Evolutionary conservation across 176 grass and related monocot species (phyloP), one percentile per base, ranked within the genome.

Genomic region (Eragrostis curvula): DNA sequence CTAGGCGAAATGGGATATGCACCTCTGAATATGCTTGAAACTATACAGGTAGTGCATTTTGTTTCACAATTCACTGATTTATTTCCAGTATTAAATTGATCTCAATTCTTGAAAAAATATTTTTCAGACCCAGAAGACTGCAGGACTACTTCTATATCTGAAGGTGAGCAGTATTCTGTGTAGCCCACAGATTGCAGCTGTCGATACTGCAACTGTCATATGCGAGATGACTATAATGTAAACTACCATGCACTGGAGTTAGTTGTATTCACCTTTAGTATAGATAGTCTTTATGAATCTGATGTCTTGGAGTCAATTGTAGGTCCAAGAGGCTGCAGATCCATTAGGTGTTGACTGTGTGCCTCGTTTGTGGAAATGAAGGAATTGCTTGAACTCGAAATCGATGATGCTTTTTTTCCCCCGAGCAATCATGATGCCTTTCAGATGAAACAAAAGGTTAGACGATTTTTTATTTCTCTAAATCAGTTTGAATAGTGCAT

Each of bases 281-380:
- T 45, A 39, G 11, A 24, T 27, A 16, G 10, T 80, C 25, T 61
- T 42, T 5, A 48, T n/a, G 0, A 5, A 75, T 85, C 39, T 79
- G 41, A 82, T 72, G 25, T 40, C 6, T 14, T 50, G 42, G 61
- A 41, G 20, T 72, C 42, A 84, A 66, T 77, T 76, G 72, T 65
- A 98, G 96, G 88, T 98, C 79, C 92, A 98, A 88, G 96, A 90
- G 65, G 90, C 92, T 82, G 96, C 96, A 68, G 96, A 96, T 83
- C 96, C 89, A 76, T 88, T 98, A 76, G 93, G 93, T 66, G 88
- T 75, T 71, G 93, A 95, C 43, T 91, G 96, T 12, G 80, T 93
- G 17, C 90, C 93, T 85, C 91, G 93, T 81, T 93, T 70, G 91
- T 96, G 29, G 85, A 96, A 83, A 69, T 90, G 89, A 96, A 99